Evolutionary conservation across 441 rosid genomes (phyloP).

Genomic region (Pelargonium cotyledonis): DNA sequence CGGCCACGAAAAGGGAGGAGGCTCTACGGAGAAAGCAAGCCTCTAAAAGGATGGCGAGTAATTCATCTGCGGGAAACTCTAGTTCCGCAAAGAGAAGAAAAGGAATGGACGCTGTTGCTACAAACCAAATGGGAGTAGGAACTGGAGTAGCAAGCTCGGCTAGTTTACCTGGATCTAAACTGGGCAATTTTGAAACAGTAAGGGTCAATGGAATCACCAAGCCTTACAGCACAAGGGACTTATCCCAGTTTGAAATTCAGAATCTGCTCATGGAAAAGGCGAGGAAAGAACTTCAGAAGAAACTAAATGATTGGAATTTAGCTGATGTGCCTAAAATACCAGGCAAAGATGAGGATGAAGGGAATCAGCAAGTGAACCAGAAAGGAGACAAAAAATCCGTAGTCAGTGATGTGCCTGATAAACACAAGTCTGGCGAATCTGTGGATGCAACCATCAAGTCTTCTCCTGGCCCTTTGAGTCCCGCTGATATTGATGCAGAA

Average conservation of each 20-base stretch:
- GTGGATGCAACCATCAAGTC: slow-evolving; percentile 16
- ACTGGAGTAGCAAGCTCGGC: slow-evolving; percentile 31
- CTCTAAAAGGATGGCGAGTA: slow-evolving; percentile 33
- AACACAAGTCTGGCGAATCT: slow-evolving; percentile 17
- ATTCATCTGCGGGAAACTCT: slow-evolving; percentile 23
- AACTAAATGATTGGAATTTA: slow-evolving; percentile 35
- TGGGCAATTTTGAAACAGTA: slow-evolving; percentile 29
- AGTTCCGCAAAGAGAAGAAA: slow-evolving; percentile 38
- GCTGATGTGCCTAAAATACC: slow-evolving; percentile 22
- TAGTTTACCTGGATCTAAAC: slow-evolving; percentile 30
- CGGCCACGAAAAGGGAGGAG: slow-evolving; percentile 38
- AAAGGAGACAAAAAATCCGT: slow-evolving; percentile 25
- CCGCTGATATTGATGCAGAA: slow-evolving; percentile 25
- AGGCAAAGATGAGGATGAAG: slow-evolving; percentile 20
- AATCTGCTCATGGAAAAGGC: slow-evolving; percentile 55
- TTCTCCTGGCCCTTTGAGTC: slow-evolving; percentile 17
- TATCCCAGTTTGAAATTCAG: slow-evolving; percentile 42
- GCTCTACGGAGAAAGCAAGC: slow-evolving; percentile 34
- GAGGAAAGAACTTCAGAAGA: slow-evolving; percentile 31
- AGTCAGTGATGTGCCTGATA: slow-evolving; percentile 20
- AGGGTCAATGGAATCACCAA: slow-evolving; percentile 31
- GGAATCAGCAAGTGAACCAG: slow-evolving; percentile 29
- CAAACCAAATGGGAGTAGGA: slow-evolving; percentile 29
- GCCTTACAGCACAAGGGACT: slow-evolving; percentile 33
- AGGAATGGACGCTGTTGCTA: slow-evolving; percentile 28